phyloP scores from a whole-genome alignment of 2,329 filamentous ascomycete species.

The Chrysoporthe deuterocubensis region DNA sequence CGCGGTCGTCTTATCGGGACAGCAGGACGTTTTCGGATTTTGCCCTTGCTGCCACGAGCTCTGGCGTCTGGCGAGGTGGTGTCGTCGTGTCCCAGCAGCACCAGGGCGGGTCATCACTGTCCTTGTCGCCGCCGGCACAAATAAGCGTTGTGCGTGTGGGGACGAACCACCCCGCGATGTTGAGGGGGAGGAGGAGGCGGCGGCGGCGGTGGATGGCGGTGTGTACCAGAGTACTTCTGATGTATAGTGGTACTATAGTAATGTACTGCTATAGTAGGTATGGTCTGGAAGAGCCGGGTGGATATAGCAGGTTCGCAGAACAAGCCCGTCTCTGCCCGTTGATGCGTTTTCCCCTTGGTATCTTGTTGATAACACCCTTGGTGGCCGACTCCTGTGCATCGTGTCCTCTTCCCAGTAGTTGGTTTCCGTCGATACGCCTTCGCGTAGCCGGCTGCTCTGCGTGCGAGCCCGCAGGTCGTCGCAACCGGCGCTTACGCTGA shows the following conservation, averaged over 20 bases:
- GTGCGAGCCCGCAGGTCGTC: conserved; percentile 9
- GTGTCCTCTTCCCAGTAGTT: conserved; percentile 6
- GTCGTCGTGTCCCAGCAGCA: neutral
- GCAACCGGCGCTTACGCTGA: conserved; percentile 27
- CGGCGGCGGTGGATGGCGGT: neutral
- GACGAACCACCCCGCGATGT: neutral
- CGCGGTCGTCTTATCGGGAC: neutral
- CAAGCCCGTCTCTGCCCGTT: no score
- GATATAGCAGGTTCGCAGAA: neutral
- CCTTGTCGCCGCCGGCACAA: neutral
- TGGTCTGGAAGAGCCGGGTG: neutral
- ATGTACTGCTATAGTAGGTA: neutral
- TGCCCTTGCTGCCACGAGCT: conserved; percentile 4
- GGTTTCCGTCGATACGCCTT: conserved; percentile 3
- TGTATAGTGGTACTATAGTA: neutral
- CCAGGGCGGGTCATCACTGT: neutral
- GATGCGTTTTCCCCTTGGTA: neutral
- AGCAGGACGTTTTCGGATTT: neutral
- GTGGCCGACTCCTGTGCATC: neutral
- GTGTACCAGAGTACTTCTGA: neutral
- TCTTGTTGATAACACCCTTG: neutral
- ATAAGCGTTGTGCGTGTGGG: neutral
- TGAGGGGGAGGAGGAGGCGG: neutral
- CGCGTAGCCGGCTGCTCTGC: conserved; percentile 3
- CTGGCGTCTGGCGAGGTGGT: neutral